Conservation (phyloP, 805 yeast species). For the Myxozyma udenii region DNA sequence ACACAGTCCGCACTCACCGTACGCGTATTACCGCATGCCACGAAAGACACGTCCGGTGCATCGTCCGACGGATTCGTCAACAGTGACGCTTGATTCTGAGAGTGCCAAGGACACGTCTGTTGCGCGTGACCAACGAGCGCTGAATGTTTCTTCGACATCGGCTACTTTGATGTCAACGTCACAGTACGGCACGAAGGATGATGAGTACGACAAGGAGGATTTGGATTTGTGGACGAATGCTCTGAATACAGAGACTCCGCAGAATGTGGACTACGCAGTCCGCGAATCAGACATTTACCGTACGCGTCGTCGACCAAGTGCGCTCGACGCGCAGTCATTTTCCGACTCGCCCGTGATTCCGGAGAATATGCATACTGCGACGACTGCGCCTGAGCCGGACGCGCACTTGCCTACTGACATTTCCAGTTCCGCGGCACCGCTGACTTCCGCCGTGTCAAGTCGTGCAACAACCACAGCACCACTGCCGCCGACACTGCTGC, state of each 20-base stretch:
- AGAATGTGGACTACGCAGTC: conserved; percentile 50
- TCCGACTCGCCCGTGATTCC: neutral
- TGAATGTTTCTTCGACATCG: conserved; percentile 3
- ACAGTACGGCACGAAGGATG: conserved; percentile 2
- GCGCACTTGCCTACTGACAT: neutral
- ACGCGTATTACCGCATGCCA: conserved; percentile 24
- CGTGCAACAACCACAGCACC: neutral
- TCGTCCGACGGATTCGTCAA: neutral
- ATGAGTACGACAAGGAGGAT: conserved; percentile 5
- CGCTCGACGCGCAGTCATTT: neutral
- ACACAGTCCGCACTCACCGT: conserved; percentile 18
- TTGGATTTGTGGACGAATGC: conserved; percentile 10
- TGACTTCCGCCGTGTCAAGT: neutral
- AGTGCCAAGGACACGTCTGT: no score
- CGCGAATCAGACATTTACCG: conserved; percentile 57
- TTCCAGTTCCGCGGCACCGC: neutral
- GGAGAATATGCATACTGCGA: neutral
- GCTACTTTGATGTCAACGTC: neutral
- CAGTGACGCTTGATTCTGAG: no score
- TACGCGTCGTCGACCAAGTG: neutral
- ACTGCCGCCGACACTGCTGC: neutral
- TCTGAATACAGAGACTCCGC: neutral
- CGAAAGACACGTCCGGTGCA: neutral
- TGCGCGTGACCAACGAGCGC: no score
- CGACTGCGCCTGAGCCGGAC: neutral